Conservation (phyloP, 768 basidiomycete species). For the Podaxis sp. region DNA sequence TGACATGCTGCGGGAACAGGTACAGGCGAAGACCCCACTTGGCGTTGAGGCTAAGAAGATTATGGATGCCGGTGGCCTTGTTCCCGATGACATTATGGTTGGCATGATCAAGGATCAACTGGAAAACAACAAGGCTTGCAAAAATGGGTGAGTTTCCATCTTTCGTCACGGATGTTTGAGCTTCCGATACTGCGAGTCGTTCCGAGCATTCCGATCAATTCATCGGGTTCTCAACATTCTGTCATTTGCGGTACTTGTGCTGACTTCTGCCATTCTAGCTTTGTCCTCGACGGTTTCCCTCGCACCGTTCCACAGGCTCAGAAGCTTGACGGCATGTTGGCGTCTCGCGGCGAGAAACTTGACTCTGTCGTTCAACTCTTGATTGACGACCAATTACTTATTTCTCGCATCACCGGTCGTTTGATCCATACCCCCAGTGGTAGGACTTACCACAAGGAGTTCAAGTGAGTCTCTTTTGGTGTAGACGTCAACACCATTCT, state of each 20-base stretch:
- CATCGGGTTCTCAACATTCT: constrained; percentile 12
- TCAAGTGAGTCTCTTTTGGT: constrained; percentile 61
- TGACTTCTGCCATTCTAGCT: constrained; percentile 48
- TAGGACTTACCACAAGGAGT: constrained; percentile 92
- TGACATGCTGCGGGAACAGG: constrained; percentile 97
- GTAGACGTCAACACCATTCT: background rate
- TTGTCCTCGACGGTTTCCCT: constrained; percentile 99
- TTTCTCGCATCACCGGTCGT: constrained; percentile 96
- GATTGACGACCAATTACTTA: constrained; percentile 93
- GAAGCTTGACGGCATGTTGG: constrained; percentile 93
- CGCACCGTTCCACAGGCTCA: constrained; percentile 95
- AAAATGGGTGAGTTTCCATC: constrained; percentile 80
- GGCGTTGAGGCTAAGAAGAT: constrained; percentile 95
- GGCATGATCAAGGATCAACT: constrained; percentile 97
- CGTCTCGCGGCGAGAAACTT: constrained; percentile 78
- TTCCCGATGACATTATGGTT: constrained; percentile 96
- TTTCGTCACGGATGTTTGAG: background rate
- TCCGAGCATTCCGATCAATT: constrained; percentile 9
- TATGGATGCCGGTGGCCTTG: constrained; percentile 96
- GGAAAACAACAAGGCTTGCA: constrained; percentile 88
- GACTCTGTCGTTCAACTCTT: constrained; percentile 90
- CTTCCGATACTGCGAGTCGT: background rate
- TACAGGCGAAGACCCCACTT: constrained; percentile 80
- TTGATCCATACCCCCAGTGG: constrained; percentile 89
- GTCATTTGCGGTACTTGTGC: constrained; percentile 20